Conservation (phyloP, 441 rosid species). For the Iberis amara region DNA sequence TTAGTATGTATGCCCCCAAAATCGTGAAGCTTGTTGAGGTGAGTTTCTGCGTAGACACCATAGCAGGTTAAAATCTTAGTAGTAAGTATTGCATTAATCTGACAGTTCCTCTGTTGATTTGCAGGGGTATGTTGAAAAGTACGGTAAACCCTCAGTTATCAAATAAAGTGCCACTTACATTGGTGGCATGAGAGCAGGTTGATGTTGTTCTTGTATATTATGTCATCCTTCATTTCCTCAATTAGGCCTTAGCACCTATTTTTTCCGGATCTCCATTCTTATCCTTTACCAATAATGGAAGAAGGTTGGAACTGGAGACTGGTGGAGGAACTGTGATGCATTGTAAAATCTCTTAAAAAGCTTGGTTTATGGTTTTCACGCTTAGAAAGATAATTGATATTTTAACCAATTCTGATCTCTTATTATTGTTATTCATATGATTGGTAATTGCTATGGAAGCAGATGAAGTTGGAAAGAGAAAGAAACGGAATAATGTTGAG, state of each 20-base stretch:
- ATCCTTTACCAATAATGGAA: constrained; percentile 24
- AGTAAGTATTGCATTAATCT: constrained; percentile 16
- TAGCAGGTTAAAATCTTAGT: too few relatives aligned
- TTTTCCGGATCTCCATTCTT: constrained; percentile 16
- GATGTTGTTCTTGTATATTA: constrained; percentile 24
- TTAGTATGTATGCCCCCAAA: constrained; percentile 50
- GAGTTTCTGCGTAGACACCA: constrained; percentile 28
- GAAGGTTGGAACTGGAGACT: constrained; percentile 24
- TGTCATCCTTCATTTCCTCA: too few relatives aligned
- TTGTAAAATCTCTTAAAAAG: constrained; percentile 18
- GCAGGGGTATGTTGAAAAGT: constrained; percentile 76
- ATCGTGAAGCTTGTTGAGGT: constrained; percentile 83
- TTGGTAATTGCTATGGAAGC: too few relatives aligned
- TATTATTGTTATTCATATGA: too few relatives aligned
- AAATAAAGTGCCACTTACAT: constrained; percentile 5
- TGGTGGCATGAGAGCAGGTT: constrained; percentile 14
- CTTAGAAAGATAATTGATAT: constrained; percentile 1
- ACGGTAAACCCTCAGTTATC: constrained; percentile 51
- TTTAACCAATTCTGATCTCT: too few relatives aligned
- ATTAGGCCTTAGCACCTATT: too few relatives aligned
- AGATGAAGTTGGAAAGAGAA: too few relatives aligned
- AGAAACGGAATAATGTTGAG: too few relatives aligned
- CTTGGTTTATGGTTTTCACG: constrained; percentile 26
- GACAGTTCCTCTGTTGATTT: constrained; percentile 32
- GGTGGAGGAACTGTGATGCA: constrained; percentile 16